These are phyloP conservation scores for Fusarium albosuccineum DNA, from an alignment of 2,329 filamentous ascomycete genomes.

Conservation along the genomic window DNA sequence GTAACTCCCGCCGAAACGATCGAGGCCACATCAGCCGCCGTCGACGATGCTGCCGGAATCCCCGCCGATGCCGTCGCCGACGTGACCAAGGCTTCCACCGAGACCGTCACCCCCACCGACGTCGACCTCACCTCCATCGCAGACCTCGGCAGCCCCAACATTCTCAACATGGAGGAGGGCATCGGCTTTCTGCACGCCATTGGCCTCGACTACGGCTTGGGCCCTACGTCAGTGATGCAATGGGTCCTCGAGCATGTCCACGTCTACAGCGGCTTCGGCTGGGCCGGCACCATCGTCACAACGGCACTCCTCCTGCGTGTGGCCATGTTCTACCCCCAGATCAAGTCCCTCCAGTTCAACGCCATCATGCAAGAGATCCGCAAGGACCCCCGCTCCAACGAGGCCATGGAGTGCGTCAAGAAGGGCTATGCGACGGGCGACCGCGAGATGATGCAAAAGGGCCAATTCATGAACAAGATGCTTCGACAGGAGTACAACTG, in stretches of 20 bases:
- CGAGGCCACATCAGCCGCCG: slow-evolving; percentile 16
- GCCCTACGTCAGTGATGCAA: slow-evolving; percentile 80
- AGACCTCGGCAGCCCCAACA: slow-evolving; percentile 55
- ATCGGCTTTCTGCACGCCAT: slow-evolving; percentile 87
- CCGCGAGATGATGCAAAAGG: slow-evolving; percentile 53
- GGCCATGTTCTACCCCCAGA: slow-evolving; percentile 72
- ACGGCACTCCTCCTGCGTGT: slow-evolving; percentile 75
- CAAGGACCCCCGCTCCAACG: slow-evolving; percentile 65
- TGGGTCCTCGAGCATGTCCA: slow-evolving; percentile 86
- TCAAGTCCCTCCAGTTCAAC: slow-evolving; percentile 51
- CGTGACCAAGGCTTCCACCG: slow-evolving; percentile 24
- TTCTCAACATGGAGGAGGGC: slow-evolving; percentile 75
- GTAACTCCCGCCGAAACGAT: slow-evolving; percentile 34
- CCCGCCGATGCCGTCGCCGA: slow-evolving; percentile 39
- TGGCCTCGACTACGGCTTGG: slow-evolving; percentile 89
- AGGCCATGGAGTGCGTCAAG: slow-evolving; percentile 64
- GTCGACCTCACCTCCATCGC: slow-evolving; percentile 52
- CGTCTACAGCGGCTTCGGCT: slow-evolving; percentile 79
- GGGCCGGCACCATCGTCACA: slow-evolving; percentile 81
- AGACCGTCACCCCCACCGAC: slow-evolving; percentile 45
- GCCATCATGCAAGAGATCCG: slow-evolving; percentile 72
- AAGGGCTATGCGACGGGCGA: slow-evolving; percentile 59
- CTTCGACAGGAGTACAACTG: slow-evolving; percentile 54
- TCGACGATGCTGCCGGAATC: slow-evolving; percentile 33
- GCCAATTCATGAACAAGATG: slow-evolving; percentile 52